phyloP scores from a whole-genome alignment of 2,329 filamentous ascomycete species.

The Xenoacremonium recifei region DNA sequence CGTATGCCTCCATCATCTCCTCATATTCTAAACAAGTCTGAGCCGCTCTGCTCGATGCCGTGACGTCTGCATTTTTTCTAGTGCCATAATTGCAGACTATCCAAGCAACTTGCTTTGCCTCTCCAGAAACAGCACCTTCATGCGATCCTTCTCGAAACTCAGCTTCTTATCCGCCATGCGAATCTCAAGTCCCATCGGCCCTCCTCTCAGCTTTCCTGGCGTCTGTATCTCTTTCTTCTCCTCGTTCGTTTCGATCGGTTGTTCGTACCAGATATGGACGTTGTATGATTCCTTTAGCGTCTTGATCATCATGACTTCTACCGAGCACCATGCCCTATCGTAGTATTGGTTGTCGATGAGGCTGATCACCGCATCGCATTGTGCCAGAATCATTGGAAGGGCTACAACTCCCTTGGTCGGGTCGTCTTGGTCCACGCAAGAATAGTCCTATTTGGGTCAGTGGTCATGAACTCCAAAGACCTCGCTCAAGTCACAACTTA shows the following conservation, averaged over 20 bases:
- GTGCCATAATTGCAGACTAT: too few species aligned
- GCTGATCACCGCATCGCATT: conserved; percentile 40
- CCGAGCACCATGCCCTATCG: conserved; percentile 36
- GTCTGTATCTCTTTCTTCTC: too few species aligned
- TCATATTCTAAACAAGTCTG: too few species aligned
- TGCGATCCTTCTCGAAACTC: conserved; percentile 21
- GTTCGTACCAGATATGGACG: conserved; percentile 33
- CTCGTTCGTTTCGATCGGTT: not conserved
- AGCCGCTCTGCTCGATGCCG: too few species aligned
- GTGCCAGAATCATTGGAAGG: conserved; percentile 35
- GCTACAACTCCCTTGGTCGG: conserved; percentile 30
- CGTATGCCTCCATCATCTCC: too few species aligned
- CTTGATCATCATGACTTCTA: conserved; percentile 33
- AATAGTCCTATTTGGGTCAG: conserved; percentile 28
- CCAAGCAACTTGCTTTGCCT: conserved; percentile 21
- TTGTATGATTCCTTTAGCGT: conserved; percentile 30
- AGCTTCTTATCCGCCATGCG: conserved; percentile 12
- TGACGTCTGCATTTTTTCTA: too few species aligned
- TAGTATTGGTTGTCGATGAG: conserved; percentile 34
- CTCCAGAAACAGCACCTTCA: conserved; percentile 24
- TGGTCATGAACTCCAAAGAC: too few species aligned
- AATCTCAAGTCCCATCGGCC: conserved; percentile 6
- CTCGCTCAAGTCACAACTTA: conserved; percentile 14
- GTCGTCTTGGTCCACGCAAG: conserved; percentile 37
- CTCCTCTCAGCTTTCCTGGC: conserved; percentile 3